Base-by-base conservation (phyloP, 2,329 filamentous ascomycete species). In the Scorias spongiosa region DNA sequence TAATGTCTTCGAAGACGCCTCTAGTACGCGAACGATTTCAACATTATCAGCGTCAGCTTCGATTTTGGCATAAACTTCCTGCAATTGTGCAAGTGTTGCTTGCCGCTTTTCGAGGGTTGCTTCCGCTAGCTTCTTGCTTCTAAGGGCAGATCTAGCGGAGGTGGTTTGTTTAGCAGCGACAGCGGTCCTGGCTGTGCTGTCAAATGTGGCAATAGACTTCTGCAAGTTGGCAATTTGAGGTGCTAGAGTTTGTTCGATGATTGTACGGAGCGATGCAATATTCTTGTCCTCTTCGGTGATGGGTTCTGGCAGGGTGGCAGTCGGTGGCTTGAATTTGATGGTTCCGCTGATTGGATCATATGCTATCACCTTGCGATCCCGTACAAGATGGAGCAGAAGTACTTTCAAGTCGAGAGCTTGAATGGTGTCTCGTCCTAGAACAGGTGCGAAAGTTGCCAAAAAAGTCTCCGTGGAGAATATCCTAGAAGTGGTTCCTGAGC, bases 41-140 rank as follows among this genome's bases (percentile, higher is more conserved):
- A 93, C 78, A 49, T 95, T 84, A 61, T 88, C 84, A 0, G 78
- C 74, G 0, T 91, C 91, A 61, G 89, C 80, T 59, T 94, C 81
- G 42, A 98, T 84, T 57, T 81, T 83, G n/a, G 72, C 64, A 43
- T 86, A 83, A 0, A 93, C 80, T 49, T 84, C 78, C 63, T 96
- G 87, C 1, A 98, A 72, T 62, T 94, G 87, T 37, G 71, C 68
- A 2, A 94, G 72, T 0, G 84, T 84, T 8, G 79, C 78, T 28
- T 80, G 76, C 10, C 88, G 78, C 50, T 78, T 76, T 28, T 76
- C 68, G 0, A 96, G 71, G 10, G 79, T 82, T 2, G 74, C 67
- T 61, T 95, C 87, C 26, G 82, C 79, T 7, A 84, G 67, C 61
- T 91, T 95, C 67, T 86, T 93, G 5, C 79, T 83, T 42, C 81